phyloP scores from a whole-genome alignment of 768 basidiomycete species.

The Tricholoma sp. region DNA sequence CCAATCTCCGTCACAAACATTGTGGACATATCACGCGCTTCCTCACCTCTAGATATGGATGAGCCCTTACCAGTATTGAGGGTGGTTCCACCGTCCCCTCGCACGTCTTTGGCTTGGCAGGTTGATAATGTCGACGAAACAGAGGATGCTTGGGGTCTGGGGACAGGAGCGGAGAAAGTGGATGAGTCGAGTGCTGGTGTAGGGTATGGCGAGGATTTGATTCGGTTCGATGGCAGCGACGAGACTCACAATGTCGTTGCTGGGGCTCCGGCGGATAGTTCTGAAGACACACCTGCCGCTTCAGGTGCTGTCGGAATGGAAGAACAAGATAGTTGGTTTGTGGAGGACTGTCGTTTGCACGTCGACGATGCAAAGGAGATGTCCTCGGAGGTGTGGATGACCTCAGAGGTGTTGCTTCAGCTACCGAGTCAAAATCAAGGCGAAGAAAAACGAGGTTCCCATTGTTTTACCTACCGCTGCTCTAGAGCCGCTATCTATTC shows the following conservation, averaged over 20 bases:
- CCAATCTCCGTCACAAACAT: background rate
- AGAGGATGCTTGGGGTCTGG: slow-evolving; percentile 11
- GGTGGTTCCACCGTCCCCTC: background rate
- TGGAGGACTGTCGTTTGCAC: slow-evolving; percentile 12
- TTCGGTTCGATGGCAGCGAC: slow-evolving; percentile 2
- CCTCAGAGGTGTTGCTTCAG: no score
- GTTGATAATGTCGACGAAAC: background rate
- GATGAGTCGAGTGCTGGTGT: background rate
- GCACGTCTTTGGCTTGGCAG: background rate
- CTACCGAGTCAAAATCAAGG: no score
- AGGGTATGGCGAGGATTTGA: slow-evolving; percentile 4
- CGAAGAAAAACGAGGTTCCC: no score
- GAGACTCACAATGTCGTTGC: no score
- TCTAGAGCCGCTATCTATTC: background rate
- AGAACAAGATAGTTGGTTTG: slow-evolving; percentile 12
- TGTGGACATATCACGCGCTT: background rate
- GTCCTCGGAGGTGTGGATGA: background rate
- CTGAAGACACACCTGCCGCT: slow-evolving; percentile 8
- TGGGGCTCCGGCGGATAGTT: background rate
- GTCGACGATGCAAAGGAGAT: no score
- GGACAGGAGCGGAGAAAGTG: background rate
- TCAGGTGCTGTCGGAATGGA: background rate
- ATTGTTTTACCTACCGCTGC: no score
- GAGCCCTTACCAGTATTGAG: background rate
- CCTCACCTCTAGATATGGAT: background rate